These are phyloP conservation scores for Saccharum spontaneum DNA, from an alignment of 176 grass and related monocot genomes.

Conservation along the genomic window DNA sequence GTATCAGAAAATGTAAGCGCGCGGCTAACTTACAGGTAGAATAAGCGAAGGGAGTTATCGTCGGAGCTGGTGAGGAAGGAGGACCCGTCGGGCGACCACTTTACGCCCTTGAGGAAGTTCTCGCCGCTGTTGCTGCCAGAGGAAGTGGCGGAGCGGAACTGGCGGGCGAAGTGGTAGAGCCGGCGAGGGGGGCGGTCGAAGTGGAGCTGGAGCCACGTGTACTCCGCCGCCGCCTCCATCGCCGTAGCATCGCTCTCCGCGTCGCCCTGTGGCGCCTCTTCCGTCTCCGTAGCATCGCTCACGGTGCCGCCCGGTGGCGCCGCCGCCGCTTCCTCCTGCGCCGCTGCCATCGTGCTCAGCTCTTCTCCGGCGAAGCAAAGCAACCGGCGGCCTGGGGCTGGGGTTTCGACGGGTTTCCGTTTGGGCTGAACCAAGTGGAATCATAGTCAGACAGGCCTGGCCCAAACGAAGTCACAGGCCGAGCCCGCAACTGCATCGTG, in stretches of 20 bases:
- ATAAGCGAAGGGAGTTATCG: conserved; percentile 90
- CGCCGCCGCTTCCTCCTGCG: conserved; percentile 35
- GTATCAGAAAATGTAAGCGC: neutral
- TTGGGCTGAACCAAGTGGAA: neutral
- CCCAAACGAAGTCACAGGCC: neutral
- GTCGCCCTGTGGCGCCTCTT: neutral
- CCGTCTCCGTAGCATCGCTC: neutral
- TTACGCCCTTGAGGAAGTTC: conserved; percentile 91
- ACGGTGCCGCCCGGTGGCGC: neutral
- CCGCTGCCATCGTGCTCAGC: conserved; percentile 31
- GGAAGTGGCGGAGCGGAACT: conserved; percentile 29
- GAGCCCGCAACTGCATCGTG: neutral
- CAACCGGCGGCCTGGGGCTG: neutral
- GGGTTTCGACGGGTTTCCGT: conserved; percentile 31
- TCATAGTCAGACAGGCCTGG: neutral
- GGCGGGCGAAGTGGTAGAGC: conserved; percentile 51
- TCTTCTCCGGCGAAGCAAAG: conserved; percentile 28
- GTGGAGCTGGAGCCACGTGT: conserved; percentile 55
- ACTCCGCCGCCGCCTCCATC: conserved; percentile 6
- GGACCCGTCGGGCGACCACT: conserved; percentile 96
- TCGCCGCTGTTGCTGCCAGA: neutral
- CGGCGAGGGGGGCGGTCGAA: conserved; percentile 67
- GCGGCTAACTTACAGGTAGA: conserved; percentile 63
- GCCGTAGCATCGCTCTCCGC: neutral
- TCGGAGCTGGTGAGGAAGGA: conserved; percentile 93